A percentile compares a stretch with the other conserved stretches of the same genome.
phyloP scores from a whole-genome alignment of 2,329 filamentous ascomycete genomes.

The Helminthosporium solani region DNA sequence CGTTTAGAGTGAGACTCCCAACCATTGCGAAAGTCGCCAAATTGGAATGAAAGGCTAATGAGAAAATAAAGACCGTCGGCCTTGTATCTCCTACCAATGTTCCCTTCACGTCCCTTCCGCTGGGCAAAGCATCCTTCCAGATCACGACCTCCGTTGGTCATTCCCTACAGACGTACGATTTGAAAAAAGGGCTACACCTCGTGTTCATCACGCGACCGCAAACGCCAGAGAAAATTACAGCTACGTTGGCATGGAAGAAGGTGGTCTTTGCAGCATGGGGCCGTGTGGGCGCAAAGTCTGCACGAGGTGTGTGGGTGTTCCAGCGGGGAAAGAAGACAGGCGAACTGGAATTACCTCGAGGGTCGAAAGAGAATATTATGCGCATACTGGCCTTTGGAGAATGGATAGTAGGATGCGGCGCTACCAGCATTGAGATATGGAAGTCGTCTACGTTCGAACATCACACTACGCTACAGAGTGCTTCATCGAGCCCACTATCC shows the following conservation, averaged over 20 bases:
- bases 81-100: conserved; percentile 88
- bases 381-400: conserved; percentile 82
- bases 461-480: conserved; percentile 74
- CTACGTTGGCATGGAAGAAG: conserved; percentile 84
- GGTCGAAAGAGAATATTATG: conserved; percentile 68
- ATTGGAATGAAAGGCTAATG: not conserved
- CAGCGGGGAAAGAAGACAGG: conserved; percentile 84
- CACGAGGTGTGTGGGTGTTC: conserved; percentile 82
- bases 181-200: conserved; percentile 84
- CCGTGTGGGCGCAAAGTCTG: conserved; percentile 52
- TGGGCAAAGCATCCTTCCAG: conserved; percentile 94
- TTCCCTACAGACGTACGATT: conserved; percentile 91
- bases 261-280: conserved; percentile 90
- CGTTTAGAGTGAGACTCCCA: conserved; percentile 70
- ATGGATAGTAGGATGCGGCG: conserved; percentile 82
- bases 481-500: conserved; percentile 68
- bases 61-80: conserved; percentile 71
- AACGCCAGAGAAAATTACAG: conserved; percentile 81
- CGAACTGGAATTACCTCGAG: conserved; percentile 68
- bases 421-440: conserved; percentile 82
- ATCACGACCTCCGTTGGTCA: conserved; percentile 93
- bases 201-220: conserved; percentile 92
- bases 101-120: conserved; percentile 83
- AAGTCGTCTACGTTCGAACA: conserved; percentile 80
- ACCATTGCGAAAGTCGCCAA: not conserved